Evolutionary conservation across 345 rosid species (phyloP).

Genomic region (Acer negundo): DNA sequence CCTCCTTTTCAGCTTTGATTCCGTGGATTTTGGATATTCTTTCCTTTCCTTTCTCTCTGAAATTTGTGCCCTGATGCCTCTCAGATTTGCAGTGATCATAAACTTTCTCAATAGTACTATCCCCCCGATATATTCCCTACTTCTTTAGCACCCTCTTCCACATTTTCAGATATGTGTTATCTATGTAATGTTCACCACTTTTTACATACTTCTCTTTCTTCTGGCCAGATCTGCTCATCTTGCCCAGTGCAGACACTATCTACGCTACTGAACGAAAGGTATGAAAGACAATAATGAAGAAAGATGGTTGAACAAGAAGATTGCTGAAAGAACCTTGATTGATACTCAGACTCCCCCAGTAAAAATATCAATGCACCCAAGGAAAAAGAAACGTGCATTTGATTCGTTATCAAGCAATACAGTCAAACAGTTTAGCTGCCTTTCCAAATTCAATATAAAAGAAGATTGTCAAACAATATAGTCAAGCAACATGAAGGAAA

Average conservation of each 20-base stretch:
- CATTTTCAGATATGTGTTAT: slow-evolving; percentile 31
- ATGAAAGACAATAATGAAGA: not conserved
- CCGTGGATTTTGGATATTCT: slow-evolving; percentile 54
- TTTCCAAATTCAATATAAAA: too few species aligned
- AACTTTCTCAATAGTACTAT: slow-evolving; percentile 30
- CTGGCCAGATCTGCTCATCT: slow-evolving; percentile 57
- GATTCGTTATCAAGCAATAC: not conserved
- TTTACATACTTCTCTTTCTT: slow-evolving; percentile 43
- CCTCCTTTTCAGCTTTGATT: slow-evolving; percentile 55
- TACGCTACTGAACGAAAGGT: not conserved
- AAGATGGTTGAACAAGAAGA: not conserved
- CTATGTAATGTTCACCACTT: slow-evolving; percentile 25
- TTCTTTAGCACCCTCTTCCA: slow-evolving; percentile 31
- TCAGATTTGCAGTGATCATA: slow-evolving; percentile 35
- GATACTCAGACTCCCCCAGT: not conserved
- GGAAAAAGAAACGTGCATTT: not conserved
- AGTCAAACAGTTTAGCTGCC: not conserved
- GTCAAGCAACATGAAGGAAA: not conserved
- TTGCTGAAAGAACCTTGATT: not conserved
- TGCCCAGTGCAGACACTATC: slow-evolving; percentile 12
- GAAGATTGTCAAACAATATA: not conserved
- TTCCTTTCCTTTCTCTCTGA: slow-evolving; percentile 51
- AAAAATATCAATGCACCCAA: not conserved
- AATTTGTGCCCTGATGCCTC: slow-evolving; percentile 30
- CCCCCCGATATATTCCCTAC: slow-evolving; percentile 26